phyloP scores from a whole-genome alignment of 1,284 basidiomycete genomes.

The Pterulicium gracile region DNA sequence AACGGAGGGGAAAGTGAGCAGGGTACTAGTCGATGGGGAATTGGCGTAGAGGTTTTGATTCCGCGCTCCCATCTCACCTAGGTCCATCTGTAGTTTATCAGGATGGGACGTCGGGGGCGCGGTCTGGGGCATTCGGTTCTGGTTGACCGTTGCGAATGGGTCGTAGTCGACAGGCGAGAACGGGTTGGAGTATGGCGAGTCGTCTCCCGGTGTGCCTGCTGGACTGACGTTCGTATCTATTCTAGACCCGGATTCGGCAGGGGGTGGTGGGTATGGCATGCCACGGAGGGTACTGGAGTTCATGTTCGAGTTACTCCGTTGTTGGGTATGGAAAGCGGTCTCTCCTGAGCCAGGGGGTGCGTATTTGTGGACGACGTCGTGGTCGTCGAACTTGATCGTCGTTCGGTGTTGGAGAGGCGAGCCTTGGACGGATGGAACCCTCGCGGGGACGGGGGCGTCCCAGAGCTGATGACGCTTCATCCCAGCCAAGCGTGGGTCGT shows the following conservation, averaged over 20 bases:
- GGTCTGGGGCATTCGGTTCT: constrained; percentile 26
- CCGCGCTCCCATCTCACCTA: constrained; percentile 11
- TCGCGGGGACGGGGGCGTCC: constrained; percentile 56
- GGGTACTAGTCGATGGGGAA: constrained; percentile 19
- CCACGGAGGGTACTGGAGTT: constrained; percentile 18
- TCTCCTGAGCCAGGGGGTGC: constrained; percentile 32
- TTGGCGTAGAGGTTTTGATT: not conserved
- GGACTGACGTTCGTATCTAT: not conserved
- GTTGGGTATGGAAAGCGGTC: constrained; percentile 43
- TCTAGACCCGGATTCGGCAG: not conserved
- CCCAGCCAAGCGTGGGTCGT: constrained; percentile 24
- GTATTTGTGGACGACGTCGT: constrained; percentile 68
- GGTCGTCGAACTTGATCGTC: constrained; percentile 64
- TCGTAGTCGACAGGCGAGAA: constrained; percentile 14
- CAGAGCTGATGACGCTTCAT: constrained; percentile 72
- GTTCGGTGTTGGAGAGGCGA: constrained; percentile 6
- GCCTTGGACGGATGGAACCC: constrained; percentile 1
- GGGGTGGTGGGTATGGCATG: constrained; percentile 3
- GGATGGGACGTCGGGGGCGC: constrained; percentile 27
- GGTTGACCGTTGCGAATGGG: no score
- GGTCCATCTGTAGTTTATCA: constrained; percentile 19
- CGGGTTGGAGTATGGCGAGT: not conserved
- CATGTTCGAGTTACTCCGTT: constrained; percentile 13
- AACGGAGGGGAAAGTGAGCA: constrained; percentile 35
- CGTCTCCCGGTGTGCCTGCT: not conserved